Evolutionary conservation across 495 filamentous ascomycete genomes (phyloP), one percentile per base, ranked within the genome.

Genomic region (Hyaloscypha finlandica): DNA sequence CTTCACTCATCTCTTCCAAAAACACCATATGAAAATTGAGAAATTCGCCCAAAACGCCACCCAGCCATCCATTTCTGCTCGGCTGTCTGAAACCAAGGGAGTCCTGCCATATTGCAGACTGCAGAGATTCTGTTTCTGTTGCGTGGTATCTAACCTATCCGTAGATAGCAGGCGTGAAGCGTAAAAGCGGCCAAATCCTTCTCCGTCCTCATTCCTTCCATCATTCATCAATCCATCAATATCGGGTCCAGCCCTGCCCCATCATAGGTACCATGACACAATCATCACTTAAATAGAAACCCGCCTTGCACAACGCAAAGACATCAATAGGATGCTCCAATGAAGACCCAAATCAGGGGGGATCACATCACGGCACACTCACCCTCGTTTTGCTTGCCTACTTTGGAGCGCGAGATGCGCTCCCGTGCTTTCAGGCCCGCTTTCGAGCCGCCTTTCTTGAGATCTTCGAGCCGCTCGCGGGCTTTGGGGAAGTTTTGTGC

Each of bases 401-500:
- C 88, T 72, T 92, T 90, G 45, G 87, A 93, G 56, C 94, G 83
- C n/a, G 90, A 92, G 53, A 96, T 87, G 58, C 90, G 85, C 70
- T 96, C 93, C 57, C 93, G 88, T 62, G 87, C 81, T 69, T 83
- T 87, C 61, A 82, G 81, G 16, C 63, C 73, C 71, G 86, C 88
- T 68, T 89, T 89, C 3, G 79, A 77, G 20, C 92, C 92, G 31
- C 88, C 87, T 65, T 86, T 84, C 77, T 95, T 95, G 57, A 99
- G 85, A 70, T 99, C 95, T 75, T 97, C 94, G 29, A 99, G 85
- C 59, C 94, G 88, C 72, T 96, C 91, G 51, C 91, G 86, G 25
- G 95, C 95, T 75, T 97, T 97, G 48, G 92, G 90, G 77, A 95
- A 97, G 74, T 93, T 90, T 81, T 97, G 93, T 57, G 93, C 95